Conservation (phyloP, 345 rosid genomes). For the Acer yangbiense region DNA sequence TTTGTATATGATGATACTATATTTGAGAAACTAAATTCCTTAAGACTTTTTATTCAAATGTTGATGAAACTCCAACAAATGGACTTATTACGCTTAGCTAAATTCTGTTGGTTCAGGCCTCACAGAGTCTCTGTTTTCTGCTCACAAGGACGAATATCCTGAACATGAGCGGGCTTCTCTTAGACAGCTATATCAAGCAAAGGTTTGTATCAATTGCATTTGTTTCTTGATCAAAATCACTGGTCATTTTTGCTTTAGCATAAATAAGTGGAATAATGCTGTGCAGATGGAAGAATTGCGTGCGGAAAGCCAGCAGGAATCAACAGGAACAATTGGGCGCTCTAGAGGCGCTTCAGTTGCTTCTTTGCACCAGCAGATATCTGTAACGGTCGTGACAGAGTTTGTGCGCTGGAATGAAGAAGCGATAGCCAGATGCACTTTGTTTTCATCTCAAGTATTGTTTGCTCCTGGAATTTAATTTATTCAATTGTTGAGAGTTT, state of each 20-base stretch:
- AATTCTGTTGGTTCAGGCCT: slow-evolving; percentile 57
- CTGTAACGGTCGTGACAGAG: slow-evolving; percentile 98
- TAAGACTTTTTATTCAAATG: neutral
- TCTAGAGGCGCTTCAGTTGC: slow-evolving; percentile 87
- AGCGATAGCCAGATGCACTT: slow-evolving; percentile 89
- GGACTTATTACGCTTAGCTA: neutral
- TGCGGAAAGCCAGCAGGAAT: slow-evolving; percentile 83
- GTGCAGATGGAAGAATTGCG: slow-evolving; percentile 88
- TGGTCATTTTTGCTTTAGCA: slow-evolving; percentile 11
- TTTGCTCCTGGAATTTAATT: slow-evolving; percentile 13
- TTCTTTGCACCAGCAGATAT: slow-evolving; percentile 83
- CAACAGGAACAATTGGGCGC: slow-evolving; percentile 90
- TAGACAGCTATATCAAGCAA: slow-evolving; percentile 81
- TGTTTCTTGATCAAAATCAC: slow-evolving; percentile 20
- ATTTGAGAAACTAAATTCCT: neutral
- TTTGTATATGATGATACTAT: slow-evolving; percentile 1
- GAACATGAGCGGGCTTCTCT: slow-evolving; percentile 96
- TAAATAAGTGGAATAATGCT: slow-evolving; percentile 22
- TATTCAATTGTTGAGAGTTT: neutral
- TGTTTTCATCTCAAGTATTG: slow-evolving; percentile 84
- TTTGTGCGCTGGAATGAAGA: slow-evolving; percentile 99
- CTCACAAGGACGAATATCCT: slow-evolving; percentile 95
- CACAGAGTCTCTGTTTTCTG: slow-evolving; percentile 87
- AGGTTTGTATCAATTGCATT: slow-evolving; percentile 46
- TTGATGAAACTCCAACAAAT: neutral